phyloP scores from a whole-genome alignment of 208 protist genomes.

The Leishmania martiniquensis region DNA sequence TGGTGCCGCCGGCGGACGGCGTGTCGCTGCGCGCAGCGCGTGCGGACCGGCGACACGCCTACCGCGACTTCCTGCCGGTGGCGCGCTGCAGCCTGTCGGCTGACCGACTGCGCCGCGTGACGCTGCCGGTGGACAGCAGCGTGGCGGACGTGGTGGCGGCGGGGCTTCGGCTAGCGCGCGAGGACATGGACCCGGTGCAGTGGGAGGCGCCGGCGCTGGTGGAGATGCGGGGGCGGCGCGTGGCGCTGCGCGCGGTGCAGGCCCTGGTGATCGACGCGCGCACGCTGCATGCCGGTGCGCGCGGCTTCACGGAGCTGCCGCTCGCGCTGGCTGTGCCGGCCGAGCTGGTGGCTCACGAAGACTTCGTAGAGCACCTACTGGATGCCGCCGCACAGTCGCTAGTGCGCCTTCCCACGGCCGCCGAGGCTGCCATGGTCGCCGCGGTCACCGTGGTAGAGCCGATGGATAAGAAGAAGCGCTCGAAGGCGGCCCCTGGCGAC shows the following conservation, averaged over 20 bases:
- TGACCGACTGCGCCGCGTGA: constrained; percentile 17
- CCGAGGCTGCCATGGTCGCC: constrained; percentile 9
- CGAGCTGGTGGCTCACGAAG: constrained; percentile 24
- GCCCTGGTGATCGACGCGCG: constrained; percentile 34
- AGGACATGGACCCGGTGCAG: not conserved
- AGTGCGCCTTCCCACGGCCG: constrained; percentile 10
- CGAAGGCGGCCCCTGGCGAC: not conserved
- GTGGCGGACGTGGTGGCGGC: constrained; percentile 25
- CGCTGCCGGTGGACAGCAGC: constrained; percentile 27
- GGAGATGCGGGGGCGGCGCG: constrained; percentile 19
- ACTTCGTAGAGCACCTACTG: constrained; percentile 20
- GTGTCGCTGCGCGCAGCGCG: constrained; percentile 7
- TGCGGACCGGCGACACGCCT: constrained; percentile 16
- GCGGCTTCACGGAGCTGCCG: constrained; percentile 18
- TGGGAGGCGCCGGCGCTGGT: constrained; percentile 17
- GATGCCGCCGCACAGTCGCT: constrained; percentile 2
- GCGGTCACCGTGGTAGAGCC: not conserved
- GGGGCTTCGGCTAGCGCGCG: constrained; percentile 21
- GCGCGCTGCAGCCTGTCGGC: constrained; percentile 11
- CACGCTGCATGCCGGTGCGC: constrained; percentile 14
- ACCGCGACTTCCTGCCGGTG: constrained; percentile 25
- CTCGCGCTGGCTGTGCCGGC: constrained; percentile 16
- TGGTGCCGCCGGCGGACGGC: constrained; percentile 18
- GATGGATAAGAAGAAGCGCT: not conserved
- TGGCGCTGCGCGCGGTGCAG: constrained; percentile 31